Base-by-base conservation (phyloP, 805 yeast species). In the Brettanomyces naardenensis region DNA sequence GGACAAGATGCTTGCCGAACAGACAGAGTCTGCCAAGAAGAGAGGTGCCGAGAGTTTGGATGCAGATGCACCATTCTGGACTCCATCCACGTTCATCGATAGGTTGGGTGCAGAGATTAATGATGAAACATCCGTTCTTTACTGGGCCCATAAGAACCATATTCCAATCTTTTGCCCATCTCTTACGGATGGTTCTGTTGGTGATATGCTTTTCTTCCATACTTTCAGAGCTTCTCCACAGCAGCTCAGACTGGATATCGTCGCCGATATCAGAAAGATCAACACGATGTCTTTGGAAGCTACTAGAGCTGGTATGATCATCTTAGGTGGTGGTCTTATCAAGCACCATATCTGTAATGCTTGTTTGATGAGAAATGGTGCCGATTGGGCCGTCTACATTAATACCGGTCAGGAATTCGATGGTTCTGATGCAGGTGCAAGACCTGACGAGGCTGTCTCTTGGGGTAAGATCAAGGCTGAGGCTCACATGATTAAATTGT, bases 401-500 rank as follows among this genome's bases (percentile, higher is more conserved):
- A 92, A 92, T 63, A 92, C 99, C 13, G 98, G 96, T 33, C 97
- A 92, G 65, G 99, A 92, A 59, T 92, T 88, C 52, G 99, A 92
- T 57, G 98, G 98, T 33, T 86, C 96, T 19, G 98, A 92, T 61
- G 97, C 98, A 9, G 98, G 98, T 47, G 98, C 98, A 5, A 77
- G 98, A 59, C 97, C 97, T 1, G 98, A 92, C 59, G 99, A 92
- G 65, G 98, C 98, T 20, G 83, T 92, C 37, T 83, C 95, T 28
- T 92, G 99, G 99, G 99, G 99, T 46, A 92, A 92, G 62, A 92
- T 92, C 63, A 89, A 87, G 65, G 83, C 95, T 5, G 95, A 87
- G 30, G 99, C 98, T 22, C 76, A 75, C 53, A 75, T 80, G 43
- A 95, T 88, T 40, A 92, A 92, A 65, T 89, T 92, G 32, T 92